A percentile compares a stretch with the other conserved stretches of the same genome.
phyloP scores from a whole-genome alignment of 257 asterid species.

The Jasminum sambac region DNA sequence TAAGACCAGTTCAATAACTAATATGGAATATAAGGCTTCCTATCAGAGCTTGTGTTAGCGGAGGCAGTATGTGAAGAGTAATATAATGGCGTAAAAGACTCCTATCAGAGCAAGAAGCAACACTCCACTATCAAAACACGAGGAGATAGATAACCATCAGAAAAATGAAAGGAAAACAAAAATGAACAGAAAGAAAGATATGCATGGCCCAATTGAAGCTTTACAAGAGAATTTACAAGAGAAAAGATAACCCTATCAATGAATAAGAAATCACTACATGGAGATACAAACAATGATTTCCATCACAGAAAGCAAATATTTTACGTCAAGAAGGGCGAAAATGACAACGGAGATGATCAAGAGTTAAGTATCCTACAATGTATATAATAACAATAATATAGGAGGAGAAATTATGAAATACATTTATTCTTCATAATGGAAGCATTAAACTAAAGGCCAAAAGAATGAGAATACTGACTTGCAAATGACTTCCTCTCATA shows the following conservation, averaged over 20 bases:
- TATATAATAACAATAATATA: neutral
- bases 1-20: too few species aligned
- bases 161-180: neutral
- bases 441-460: neutral
- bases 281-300: neutral
- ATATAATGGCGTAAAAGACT: constrained; percentile 15
- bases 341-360: neutral
- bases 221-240: neutral
- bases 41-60: constrained; percentile 20
- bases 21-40: too few species aligned
- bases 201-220: neutral
- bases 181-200: neutral
- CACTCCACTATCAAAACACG: constrained; percentile 13
- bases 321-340: neutral
- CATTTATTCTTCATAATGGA: neutral
- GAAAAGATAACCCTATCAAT: neutral
- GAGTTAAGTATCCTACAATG: neutral
- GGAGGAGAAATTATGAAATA: neutral
- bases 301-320: neutral
- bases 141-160: constrained; percentile 1
- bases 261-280: neutral
- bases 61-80: constrained; percentile 2
- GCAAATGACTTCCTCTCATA: neutral
- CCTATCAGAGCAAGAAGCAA: constrained; percentile 27
- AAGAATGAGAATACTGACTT: neutral